Evolutionary conservation across 371 early-diverging fungal species (phyloP).

Genomic region (Rhizopus stolonifer): DNA sequence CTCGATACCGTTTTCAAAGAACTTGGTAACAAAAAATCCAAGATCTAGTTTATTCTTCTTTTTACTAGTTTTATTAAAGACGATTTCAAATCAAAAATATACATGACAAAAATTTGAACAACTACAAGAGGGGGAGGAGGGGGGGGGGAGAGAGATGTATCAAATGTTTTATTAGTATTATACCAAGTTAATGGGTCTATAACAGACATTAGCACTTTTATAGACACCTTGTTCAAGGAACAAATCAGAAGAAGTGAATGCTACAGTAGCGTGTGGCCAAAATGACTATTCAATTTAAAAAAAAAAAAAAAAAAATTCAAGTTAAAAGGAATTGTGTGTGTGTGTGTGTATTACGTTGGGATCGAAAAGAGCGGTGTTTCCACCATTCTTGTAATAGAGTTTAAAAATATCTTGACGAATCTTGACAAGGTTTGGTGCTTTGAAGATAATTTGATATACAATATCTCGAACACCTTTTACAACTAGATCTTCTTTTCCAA

Average conservation of each 20-base stretch:
- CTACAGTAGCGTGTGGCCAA: conserved; percentile 76
- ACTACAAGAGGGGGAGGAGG: too few species aligned
- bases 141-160: too few species aligned
- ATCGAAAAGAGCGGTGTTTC: conserved; percentile 60
- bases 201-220: conserved; percentile 74
- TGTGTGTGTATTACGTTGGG: conserved; percentile 32
- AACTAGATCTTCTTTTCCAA: conserved; percentile 60
- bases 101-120: neutral
- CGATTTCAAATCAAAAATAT: neutral
- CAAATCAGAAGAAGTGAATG: conserved; percentile 64
- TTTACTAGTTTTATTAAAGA: too few species aligned
- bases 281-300: conserved; percentile 39
- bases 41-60: conserved; percentile 37
- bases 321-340: too few species aligned
- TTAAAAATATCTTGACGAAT: conserved; percentile 56
- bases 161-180: neutral
- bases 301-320: neutral
- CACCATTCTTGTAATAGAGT: conserved; percentile 52
- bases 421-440: conserved; percentile 32
- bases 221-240: conserved; percentile 70
- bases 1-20: conserved; percentile 65
- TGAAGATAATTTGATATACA: conserved; percentile 48
- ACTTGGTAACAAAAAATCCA: conserved; percentile 45
- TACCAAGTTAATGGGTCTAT: conserved; percentile 26
- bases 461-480: conserved; percentile 24